Percentiles rank a stretch among this genome's conserved stretches.
Conservation (phyloP, 176 grass and related monocot species). For the Oryza meridionalis region DNA sequence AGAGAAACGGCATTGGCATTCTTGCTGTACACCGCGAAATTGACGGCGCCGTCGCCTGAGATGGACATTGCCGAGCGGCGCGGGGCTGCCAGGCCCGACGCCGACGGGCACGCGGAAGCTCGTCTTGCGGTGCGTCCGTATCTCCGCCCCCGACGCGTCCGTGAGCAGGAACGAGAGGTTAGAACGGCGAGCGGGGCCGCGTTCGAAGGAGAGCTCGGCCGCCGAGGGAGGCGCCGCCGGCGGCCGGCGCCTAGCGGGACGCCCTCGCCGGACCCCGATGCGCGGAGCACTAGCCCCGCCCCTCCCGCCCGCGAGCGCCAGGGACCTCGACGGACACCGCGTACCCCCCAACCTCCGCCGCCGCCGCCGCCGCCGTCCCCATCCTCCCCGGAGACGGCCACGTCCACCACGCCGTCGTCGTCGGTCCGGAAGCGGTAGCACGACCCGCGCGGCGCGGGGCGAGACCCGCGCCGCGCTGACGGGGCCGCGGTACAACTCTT, state of each 20-base stretch:
- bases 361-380: constrained; percentile 4
- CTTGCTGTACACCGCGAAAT: constrained; percentile 79
- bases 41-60: constrained; percentile 55
- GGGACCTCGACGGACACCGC: constrained; percentile 45
- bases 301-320: background rate
- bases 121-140: constrained; percentile 67
- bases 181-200: constrained; percentile 58
- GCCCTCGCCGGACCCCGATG: constrained; percentile 19
- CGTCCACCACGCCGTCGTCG: constrained; percentile 58
- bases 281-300: constrained; percentile 42
- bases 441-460: constrained; percentile 17
- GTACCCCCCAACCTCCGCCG: constrained; percentile 27
- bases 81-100: constrained; percentile 65
- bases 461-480: background rate
- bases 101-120: constrained; percentile 78
- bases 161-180: constrained; percentile 77
- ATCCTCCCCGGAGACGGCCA: constrained; percentile 36
- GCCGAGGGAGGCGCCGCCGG: constrained; percentile 5
- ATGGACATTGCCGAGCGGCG: constrained; percentile 67
- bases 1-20: constrained; percentile 60
- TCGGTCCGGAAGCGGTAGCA: constrained; percentile 57
- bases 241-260: constrained; percentile 28
- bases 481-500: background rate
- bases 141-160: constrained; percentile 45
- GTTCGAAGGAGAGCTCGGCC: constrained; percentile 52